A percentile compares a stretch with the other conserved stretches of the same genome.
Evolutionary conservation across 2,329 filamentous ascomycete species (phyloP).

Genomic region (Leptographium flavum): DNA sequence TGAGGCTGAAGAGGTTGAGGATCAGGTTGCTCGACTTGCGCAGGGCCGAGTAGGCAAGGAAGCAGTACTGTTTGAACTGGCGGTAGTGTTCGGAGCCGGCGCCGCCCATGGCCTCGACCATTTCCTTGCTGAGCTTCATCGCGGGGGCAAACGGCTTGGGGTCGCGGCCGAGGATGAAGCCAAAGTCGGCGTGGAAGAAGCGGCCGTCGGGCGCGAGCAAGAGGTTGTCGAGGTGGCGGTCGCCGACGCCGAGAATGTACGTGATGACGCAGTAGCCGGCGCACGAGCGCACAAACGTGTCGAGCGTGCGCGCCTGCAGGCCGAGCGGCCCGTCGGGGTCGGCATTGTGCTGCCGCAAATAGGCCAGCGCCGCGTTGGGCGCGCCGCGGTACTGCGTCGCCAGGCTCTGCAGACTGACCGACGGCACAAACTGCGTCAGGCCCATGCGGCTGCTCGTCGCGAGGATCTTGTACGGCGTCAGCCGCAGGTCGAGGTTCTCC

Average conservation of each 20-base stretch:
- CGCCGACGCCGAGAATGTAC: slow-evolving; percentile 90
- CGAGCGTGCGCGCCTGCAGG: slow-evolving; percentile 60
- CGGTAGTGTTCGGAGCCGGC: slow-evolving; percentile 66
- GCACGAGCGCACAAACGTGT: slow-evolving; percentile 90
- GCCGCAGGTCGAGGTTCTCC: slow-evolving; percentile 87
- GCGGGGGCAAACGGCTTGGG: slow-evolving; percentile 94
- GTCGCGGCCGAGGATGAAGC: slow-evolving; percentile 92
- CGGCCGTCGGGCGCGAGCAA: slow-evolving; percentile 79
- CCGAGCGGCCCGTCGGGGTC: slow-evolving; percentile 70
- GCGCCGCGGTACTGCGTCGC: slow-evolving; percentile 60
- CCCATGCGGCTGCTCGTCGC: slow-evolving; percentile 83
- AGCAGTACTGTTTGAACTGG: slow-evolving; percentile 89
- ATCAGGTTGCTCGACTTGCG: slow-evolving; percentile 84
- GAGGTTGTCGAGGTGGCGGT: slow-evolving; percentile 90
- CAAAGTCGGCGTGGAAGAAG: slow-evolving; percentile 98
- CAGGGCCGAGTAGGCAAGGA: slow-evolving; percentile 82
- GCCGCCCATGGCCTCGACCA: slow-evolving; percentile 98
- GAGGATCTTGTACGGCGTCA: slow-evolving; percentile 91
- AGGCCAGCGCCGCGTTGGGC: slow-evolving; percentile 58
- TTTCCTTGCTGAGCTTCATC: slow-evolving; percentile 94
- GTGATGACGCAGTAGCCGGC: slow-evolving; percentile 98
- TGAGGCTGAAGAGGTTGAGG: slow-evolving; percentile 86
- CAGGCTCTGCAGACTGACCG: slow-evolving; percentile 69
- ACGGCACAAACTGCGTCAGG: slow-evolving; percentile 86
- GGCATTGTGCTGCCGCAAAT: slow-evolving; percentile 79